phyloP scores from a whole-genome alignment of 2,329 filamentous ascomycete genomes.

The Calonectria montana region DNA sequence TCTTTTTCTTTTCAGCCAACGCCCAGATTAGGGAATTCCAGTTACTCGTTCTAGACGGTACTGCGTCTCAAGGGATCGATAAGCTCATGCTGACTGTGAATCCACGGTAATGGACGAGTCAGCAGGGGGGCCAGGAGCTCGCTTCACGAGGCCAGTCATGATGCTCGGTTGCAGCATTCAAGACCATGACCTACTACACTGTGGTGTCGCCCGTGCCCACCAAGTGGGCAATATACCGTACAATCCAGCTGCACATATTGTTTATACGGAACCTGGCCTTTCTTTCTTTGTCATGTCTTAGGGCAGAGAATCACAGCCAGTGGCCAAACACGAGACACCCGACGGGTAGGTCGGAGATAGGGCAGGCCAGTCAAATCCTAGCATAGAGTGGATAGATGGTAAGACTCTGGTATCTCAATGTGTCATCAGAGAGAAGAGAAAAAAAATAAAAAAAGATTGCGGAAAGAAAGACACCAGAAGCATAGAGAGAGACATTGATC shows the following conservation, averaged over 20 bases:
- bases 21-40: slow-evolving; percentile 11
- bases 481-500: slow-evolving; percentile 8
- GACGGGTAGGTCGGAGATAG: slow-evolving; percentile 8
- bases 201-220: background rate
- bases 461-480: background rate
- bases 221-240: background rate
- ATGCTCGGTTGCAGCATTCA: background rate
- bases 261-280: background rate
- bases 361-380: slow-evolving; percentile 1
- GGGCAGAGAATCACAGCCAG: background rate
- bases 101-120: slow-evolving; percentile 1
- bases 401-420: slow-evolving; percentile 3
- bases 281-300: slow-evolving; percentile 17
- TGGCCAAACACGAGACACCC: slow-evolving; percentile 9
- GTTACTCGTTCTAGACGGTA: slow-evolving; percentile 4
- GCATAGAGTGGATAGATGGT: background rate
- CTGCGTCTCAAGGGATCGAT: slow-evolving; percentile 27
- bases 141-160: slow-evolving; percentile 1
- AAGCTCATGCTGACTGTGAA: slow-evolving; percentile 23
- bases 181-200: background rate
- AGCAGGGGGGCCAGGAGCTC: background rate
- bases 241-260: background rate
- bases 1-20: slow-evolving; percentile 12
- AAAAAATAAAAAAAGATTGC: background rate
- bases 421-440: background rate